Evolutionary conservation across 202 grass and related monocot species (phyloP).

Genomic region (Digitaria exilis): DNA sequence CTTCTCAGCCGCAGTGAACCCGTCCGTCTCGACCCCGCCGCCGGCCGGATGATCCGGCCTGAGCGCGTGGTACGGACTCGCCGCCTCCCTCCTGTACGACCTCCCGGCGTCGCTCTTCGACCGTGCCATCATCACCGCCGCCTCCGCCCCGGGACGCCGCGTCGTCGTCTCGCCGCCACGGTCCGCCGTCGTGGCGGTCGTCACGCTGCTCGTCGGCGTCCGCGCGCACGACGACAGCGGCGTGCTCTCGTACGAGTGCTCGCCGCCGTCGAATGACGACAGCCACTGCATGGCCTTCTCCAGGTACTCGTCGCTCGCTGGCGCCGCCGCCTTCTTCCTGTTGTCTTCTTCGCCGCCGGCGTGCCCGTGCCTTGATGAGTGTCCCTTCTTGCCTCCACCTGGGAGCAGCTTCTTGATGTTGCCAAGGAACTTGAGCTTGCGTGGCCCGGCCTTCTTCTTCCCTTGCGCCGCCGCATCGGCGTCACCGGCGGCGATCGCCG

Average conservation of each 20-base stretch:
- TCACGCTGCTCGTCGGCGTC: conserved; percentile 57
- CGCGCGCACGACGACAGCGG: conserved; percentile 49
- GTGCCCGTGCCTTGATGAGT: not conserved
- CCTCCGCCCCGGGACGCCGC: not conserved
- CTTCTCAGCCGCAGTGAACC: conserved; percentile 7
- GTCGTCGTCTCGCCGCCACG: not conserved
- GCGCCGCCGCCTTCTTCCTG: not conserved
- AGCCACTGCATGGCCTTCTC: conserved; percentile 57
- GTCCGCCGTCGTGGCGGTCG: conserved; percentile 44
- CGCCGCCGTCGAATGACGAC: conserved; percentile 24
- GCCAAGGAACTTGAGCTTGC: conserved; percentile 63
- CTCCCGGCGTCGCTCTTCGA: conserved; percentile 20
- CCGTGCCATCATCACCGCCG: not conserved
- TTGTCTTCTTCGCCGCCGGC: not conserved
- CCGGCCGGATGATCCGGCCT: conserved; percentile 29
- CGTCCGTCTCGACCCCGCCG: not conserved
- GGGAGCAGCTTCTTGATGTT: conserved; percentile 79
- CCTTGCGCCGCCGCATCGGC: not conserved
- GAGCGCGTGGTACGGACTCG: conserved; percentile 47
- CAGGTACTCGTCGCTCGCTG: conserved; percentile 29
- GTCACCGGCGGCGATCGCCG: not conserved
- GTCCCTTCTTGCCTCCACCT: conserved; percentile 18
- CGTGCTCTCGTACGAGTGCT: conserved; percentile 53
- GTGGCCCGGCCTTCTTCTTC: conserved; percentile 14
- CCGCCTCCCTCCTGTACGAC: conserved; percentile 37